phyloP scores from a whole-genome alignment of 2,329 filamentous ascomycete genomes.

The Colletotrichum sp. region DNA sequence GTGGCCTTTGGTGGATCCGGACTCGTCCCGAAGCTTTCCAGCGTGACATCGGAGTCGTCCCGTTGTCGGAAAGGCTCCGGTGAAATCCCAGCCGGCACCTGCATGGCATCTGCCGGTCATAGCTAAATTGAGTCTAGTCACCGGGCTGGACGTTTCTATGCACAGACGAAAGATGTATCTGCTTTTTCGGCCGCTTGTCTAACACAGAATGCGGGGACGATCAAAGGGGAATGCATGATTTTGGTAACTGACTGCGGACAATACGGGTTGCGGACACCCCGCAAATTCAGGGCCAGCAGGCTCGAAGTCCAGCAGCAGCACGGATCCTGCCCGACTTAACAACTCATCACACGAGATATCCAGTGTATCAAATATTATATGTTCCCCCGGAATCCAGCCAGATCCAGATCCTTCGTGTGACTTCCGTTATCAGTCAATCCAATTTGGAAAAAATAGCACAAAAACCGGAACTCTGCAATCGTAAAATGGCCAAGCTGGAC shows the following conservation, averaged over 20 bases:
- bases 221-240: neutral
- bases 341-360: neutral
- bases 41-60: neutral
- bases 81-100: neutral
- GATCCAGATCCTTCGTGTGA: neutral
- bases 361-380: neutral
- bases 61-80: neutral
- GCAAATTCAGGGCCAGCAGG: neutral
- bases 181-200: neutral
- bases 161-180: neutral
- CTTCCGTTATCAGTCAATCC: too few species aligned
- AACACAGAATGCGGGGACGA: neutral
- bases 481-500: neutral
- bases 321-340: neutral
- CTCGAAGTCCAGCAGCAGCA: neutral
- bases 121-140: neutral
- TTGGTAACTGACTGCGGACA: neutral
- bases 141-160: neutral
- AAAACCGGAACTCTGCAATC: neutral
- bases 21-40: neutral
- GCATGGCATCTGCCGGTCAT: neutral
- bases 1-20: neutral
- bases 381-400: neutral
- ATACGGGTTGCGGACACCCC: too few species aligned
- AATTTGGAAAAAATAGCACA: neutral